Percentiles rank a stretch among this genome's conserved stretches.
Evolutionary conservation across 768 basidiomycete species (phyloP).

Genomic region (Rhizopogon vesiculosus): DNA sequence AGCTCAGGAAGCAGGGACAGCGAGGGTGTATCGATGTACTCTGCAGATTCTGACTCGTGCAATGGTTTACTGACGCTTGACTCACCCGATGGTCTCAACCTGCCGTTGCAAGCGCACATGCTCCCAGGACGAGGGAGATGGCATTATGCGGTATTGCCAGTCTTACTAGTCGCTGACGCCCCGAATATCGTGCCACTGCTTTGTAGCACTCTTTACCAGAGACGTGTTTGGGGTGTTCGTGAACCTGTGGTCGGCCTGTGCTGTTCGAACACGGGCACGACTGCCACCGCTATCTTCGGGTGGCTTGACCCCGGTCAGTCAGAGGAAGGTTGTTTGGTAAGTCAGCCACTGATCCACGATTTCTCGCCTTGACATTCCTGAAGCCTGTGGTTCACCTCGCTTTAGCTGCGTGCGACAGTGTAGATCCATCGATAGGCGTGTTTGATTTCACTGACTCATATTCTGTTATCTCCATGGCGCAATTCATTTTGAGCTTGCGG

Average conservation of each 20-base stretch:
- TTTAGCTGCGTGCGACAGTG: not conserved
- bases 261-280: not conserved
- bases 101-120: conserved; percentile 1
- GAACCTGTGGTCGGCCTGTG: conserved; percentile 3
- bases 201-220: not conserved
- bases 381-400: too few relatives aligned
- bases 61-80: not conserved
- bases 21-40: not conserved
- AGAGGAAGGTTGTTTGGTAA: not conserved
- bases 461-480: not conserved
- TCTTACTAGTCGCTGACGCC: not conserved
- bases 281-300: not conserved
- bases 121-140: not conserved
- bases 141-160: not conserved
- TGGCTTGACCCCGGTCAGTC: not conserved
- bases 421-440: not conserved
- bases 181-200: not conserved
- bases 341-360: not conserved
- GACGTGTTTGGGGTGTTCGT: not conserved
- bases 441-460: not conserved
- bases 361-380: not conserved
- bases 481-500: not conserved
- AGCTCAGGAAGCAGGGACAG: not conserved
- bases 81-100: not conserved
- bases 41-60: not conserved